Conservation (phyloP, 768 basidiomycete genomes). For the Suillus weaverae region DNA sequence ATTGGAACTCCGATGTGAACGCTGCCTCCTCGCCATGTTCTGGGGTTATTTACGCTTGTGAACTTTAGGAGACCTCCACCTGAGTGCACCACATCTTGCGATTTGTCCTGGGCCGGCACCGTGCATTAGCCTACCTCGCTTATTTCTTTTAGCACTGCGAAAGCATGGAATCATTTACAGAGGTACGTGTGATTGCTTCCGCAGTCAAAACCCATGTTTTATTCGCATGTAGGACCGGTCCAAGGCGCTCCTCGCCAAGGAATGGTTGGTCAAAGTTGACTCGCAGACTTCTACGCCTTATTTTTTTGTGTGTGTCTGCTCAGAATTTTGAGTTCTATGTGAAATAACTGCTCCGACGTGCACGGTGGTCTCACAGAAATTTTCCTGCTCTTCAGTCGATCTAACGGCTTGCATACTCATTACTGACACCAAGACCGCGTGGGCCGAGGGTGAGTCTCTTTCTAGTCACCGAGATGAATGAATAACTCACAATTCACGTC, state of each 20-base stretch:
- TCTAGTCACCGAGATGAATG: slow-evolving; percentile 12
- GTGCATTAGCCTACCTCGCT: neutral
- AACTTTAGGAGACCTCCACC: neutral
- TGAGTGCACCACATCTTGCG: neutral
- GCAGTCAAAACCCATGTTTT: slow-evolving; percentile 1
- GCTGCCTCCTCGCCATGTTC: neutral
- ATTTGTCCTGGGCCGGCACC: too few relatives aligned
- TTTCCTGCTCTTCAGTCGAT: slow-evolving; percentile 54
- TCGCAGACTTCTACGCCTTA: slow-evolving; percentile 61
- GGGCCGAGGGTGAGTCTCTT: slow-evolving; percentile 62
- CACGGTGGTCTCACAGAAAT: slow-evolving; percentile 51
- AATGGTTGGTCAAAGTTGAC: slow-evolving; percentile 75
- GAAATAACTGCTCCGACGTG: neutral
- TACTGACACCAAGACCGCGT: slow-evolving; percentile 74
- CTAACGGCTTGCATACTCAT: slow-evolving; percentile 59
- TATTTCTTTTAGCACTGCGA: neutral
- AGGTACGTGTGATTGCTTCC: slow-evolving; percentile 30
- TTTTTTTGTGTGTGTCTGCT: slow-evolving; percentile 58
- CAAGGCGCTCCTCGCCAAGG: slow-evolving; percentile 57
- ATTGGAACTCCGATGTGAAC: slow-evolving; percentile 16
- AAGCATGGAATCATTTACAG: slow-evolving; percentile 50
- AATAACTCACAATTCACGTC: slow-evolving; percentile 1
- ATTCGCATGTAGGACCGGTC: slow-evolving; percentile 47
- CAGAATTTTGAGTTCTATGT: slow-evolving; percentile 4
- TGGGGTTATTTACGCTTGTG: neutral